Base-by-base conservation (phyloP, 352 stramenopile genomes). In the Phytophthora pistaciae region DNA sequence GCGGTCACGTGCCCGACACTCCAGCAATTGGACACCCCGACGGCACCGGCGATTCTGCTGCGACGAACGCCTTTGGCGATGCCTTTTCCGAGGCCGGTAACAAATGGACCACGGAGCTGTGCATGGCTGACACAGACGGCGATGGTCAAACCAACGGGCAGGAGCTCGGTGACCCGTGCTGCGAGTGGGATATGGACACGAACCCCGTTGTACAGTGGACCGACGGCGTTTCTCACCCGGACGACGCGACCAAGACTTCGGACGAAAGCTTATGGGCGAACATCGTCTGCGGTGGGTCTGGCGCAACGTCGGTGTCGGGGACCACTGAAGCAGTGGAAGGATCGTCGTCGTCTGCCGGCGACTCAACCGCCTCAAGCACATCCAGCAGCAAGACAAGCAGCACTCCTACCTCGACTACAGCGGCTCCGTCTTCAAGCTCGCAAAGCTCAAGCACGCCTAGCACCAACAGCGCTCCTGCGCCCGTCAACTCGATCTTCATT, bases 241-340 rank as follows among this genome's bases (percentile, higher is more conserved):
- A 66, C 20, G 62, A 69, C 25, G 62, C 62, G 21, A 48, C 53
- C 62, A 69, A 69, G 38, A 69, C 62, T 38, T 71, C 64, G 25
- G 64, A 71, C 18, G 49, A 66, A 56, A 71, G 56, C 49, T 42
- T 71, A 38, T 71, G 64, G 64, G 56, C 56, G 20, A 71, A 38
- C 13, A 56, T 71, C 16, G 48, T 49, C 49, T 71, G 64, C 18
- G 56, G 20, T 53, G 46, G 64, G 40, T 66, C 56, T 29, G 56
- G 38, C 8, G 36, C 56, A 25, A 40, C 36, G 9, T 62, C 61
- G 13, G 61, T 36, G 13, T 67, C 60, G 9, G 23, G n/a, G 14
- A 42, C 40, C 14, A 52, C 53, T 13, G 40, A 46, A 3, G 31
- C 18, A 2, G 60, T 40, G 11, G 25, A 40, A n/a, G n/a, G 23